phyloP scores from a whole-genome alignment of 192 early-diverging fungal species.

The Thamnidium elegans region DNA sequence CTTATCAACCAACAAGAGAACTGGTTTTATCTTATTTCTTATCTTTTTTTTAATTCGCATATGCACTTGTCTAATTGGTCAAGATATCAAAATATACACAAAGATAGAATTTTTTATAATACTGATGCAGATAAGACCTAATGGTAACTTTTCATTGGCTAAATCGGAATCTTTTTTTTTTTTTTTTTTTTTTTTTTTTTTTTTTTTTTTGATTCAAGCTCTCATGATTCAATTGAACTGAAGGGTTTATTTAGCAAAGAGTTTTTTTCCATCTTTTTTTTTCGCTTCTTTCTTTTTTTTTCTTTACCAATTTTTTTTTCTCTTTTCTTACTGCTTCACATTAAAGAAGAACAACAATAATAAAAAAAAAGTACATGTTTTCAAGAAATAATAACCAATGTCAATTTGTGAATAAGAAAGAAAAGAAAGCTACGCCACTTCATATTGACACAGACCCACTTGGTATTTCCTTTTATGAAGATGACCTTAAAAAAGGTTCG shows the following conservation, averaged over 20 bases:
- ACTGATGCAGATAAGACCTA: conserved; percentile 25
- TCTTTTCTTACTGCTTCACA: not conserved
- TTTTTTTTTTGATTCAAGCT: too few species aligned
- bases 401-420: conserved; percentile 10
- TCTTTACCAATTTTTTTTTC: conserved; percentile 15
- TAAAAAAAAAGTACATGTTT: conserved; percentile 11
- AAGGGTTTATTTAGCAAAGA: not conserved
- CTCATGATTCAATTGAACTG: too few species aligned
- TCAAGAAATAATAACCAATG: not conserved
- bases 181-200: too few species aligned
- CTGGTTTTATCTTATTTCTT: not conserved
- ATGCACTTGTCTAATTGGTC: conserved; percentile 13
- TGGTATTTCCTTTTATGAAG: conserved; percentile 20
- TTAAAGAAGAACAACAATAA: too few species aligned
- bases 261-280: conserved; percentile 1
- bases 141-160: not conserved
- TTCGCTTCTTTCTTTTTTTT: conserved; percentile 15
- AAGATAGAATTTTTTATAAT: conserved; percentile 12
- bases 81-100: conserved; percentile 13
- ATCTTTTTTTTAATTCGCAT: not conserved
- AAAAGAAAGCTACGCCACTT: conserved; percentile 7
- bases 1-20: conserved; percentile 9
- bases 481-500: not conserved
- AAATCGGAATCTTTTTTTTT: conserved; percentile 6
- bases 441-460: conserved; percentile 31